These are phyloP conservation scores for Teunomyces kruisii DNA, from an alignment of 805 yeast species.

Conservation along the genomic window DNA sequence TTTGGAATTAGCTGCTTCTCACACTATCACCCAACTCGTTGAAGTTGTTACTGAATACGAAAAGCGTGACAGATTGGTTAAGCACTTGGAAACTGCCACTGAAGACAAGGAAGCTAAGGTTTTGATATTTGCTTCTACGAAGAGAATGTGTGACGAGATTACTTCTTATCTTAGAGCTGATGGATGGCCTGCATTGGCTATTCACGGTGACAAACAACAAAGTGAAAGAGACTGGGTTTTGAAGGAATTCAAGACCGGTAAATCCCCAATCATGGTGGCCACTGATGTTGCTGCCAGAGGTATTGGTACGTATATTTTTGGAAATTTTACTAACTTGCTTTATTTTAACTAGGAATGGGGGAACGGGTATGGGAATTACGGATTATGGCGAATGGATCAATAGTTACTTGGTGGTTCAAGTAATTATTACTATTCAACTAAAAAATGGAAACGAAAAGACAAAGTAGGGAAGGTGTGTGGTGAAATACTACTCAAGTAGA, in stretches of 20 bases:
- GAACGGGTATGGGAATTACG: background rate
- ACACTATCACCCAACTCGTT: constrained; percentile 89
- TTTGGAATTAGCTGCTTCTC: constrained; percentile 92
- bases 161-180: constrained; percentile 89
- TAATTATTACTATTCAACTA: background rate
- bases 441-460: background rate
- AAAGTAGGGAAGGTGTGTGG: constrained; percentile 4
- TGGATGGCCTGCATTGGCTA: constrained; percentile 98
- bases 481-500: background rate
- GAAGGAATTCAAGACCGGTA: constrained; percentile 87
- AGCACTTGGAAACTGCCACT: constrained; percentile 82
- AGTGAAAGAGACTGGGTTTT: constrained; percentile 99
- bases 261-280: constrained; percentile 96
- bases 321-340: constrained; percentile 20
- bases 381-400: constrained; percentile 1
- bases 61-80: constrained; percentile 86
- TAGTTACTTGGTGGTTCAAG: constrained; percentile 8
- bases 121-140: constrained; percentile 91
- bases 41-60: constrained; percentile 91
- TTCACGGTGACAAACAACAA: constrained; percentile 98
- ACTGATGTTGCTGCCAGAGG: constrained; percentile 99
- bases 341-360: constrained; percentile 6
- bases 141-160: constrained; percentile 95
- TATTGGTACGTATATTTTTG: constrained; percentile 77
- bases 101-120: constrained; percentile 68